phyloP scores from a whole-genome alignment of 371 early-diverging fungal genomes.

The Mucor plumbeus region DNA sequence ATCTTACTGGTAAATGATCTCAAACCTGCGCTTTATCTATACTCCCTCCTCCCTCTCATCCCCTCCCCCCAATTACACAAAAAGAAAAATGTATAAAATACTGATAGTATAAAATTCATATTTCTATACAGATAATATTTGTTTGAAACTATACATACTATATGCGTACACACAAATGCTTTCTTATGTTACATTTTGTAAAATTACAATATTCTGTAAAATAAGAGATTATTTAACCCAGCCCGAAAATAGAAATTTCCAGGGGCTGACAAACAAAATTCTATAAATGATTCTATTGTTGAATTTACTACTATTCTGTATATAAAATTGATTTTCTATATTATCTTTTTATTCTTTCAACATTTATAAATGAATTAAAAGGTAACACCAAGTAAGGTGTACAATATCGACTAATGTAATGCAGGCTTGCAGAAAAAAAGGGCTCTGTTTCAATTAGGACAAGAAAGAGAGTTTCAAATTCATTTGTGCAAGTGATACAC shows the following conservation, averaged over 20 bases:
- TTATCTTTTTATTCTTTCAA: background rate
- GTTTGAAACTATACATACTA: too few relatives aligned
- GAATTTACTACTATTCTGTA: background rate
- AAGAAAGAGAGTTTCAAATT: background rate
- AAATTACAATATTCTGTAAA: too few relatives aligned
- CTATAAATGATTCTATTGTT: background rate
- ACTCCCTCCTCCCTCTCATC: too few relatives aligned
- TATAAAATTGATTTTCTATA: too few relatives aligned
- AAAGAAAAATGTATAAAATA: too few relatives aligned
- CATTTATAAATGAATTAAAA: background rate
- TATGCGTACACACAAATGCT: too few relatives aligned
- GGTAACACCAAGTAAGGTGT: background rate
- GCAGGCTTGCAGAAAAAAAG: constrained; percentile 2
- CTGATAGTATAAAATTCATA: too few relatives aligned
- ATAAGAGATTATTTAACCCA: background rate
- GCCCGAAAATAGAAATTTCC: background rate
- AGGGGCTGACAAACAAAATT: background rate
- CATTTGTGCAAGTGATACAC: too few relatives aligned
- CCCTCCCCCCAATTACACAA: background rate
- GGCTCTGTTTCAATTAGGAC: background rate
- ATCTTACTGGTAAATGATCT: background rate
- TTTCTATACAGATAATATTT: too few relatives aligned
- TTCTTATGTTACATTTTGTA: too few relatives aligned
- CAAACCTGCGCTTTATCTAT: background rate
- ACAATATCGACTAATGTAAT: background rate